Base-by-base conservation (phyloP, 208 protist genomes). In the Crithidia acanthocephali region DNA sequence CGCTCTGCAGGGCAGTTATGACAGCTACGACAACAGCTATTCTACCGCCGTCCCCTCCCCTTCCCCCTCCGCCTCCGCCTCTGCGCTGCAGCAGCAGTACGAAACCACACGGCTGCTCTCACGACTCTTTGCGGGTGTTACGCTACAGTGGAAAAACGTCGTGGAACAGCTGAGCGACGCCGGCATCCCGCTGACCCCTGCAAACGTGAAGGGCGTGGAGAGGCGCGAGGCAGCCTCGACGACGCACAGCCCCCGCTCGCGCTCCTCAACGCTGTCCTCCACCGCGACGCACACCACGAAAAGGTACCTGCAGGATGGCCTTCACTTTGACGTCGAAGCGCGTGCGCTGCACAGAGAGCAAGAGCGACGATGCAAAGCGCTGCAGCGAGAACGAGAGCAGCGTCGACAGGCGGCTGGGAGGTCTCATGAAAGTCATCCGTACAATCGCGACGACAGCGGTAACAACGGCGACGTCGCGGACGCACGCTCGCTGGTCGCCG, bases 121-220 rank as follows among this genome's bases (percentile, higher is more conserved):
- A 7, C 71, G 63, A 23, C 63, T 76, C 2, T 47, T 76, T 23
- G 71, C 63, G 16, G 71, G 71, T n/a, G 44, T 76, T 20, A 76
- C 63, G 33, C 27, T 76, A 25, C 55, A 69, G 57, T 76, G 71
- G 71, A 56, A 47, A 10, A 27, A 66, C 25, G 71, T 76, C 11
- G 59, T 76, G 56, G 33, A 32, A 28, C 61, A 70, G n/a, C 71
- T 76, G 23, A 30, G 56, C 42, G 45, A 55, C 30, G 27, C 60
- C 15, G n/a, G 45, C 18, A 47, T 66, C 6, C 60, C 60, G 4
- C 45, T 53, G 0, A 56, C 60, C 5, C 27, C 33, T 22, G 37
- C 37, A 6, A 13, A 6, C 6, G 9, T 42, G 13, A 13, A 62
- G 23, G 20, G 32, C 4, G 5, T 32, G 16, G 57, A 30, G 48